phyloP scores from a whole-genome alignment of 2,329 filamentous ascomycete genomes.

The Beauveria scarabaeidicola region DNA sequence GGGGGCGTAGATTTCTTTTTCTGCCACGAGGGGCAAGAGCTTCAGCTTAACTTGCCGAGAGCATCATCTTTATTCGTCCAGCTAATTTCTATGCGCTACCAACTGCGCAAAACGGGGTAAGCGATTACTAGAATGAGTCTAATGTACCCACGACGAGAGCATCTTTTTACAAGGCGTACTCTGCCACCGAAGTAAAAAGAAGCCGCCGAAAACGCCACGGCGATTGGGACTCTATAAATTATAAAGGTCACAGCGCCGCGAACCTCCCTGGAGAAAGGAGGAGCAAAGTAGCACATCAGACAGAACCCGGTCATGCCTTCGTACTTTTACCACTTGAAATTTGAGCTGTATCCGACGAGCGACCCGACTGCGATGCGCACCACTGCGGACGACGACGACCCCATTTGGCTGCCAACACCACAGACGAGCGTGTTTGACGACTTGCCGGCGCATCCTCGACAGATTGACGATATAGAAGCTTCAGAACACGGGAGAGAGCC shows the following conservation, averaged over 20 bases:
- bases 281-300: background rate
- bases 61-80: background rate
- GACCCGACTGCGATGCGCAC: constrained; percentile 25
- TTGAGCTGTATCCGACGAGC: constrained; percentile 50
- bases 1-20: background rate
- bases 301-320: constrained; percentile 40
- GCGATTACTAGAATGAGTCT: background rate
- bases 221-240: too few species aligned
- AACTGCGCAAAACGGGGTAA: background rate
- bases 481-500: background rate
- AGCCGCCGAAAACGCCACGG: background rate
- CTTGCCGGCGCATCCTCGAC: constrained; percentile 42
- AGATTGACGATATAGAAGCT: background rate
- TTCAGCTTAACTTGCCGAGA: background rate
- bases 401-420: constrained; percentile 43
- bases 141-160: background rate
- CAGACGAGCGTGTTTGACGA: constrained; percentile 46
- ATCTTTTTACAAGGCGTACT: background rate
- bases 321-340: constrained; percentile 58
- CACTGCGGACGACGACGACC: constrained; percentile 14
- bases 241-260: too few species aligned
- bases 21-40: background rate
- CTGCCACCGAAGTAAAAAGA: background rate
- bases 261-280: too few species aligned
- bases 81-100: background rate